A percentile compares a stretch with the other conserved stretches of the same genome.
These are phyloP conservation scores for Aspergillus pseudonomiae DNA, from an alignment of 2,329 filamentous ascomycete species.

Conservation along the genomic window DNA sequence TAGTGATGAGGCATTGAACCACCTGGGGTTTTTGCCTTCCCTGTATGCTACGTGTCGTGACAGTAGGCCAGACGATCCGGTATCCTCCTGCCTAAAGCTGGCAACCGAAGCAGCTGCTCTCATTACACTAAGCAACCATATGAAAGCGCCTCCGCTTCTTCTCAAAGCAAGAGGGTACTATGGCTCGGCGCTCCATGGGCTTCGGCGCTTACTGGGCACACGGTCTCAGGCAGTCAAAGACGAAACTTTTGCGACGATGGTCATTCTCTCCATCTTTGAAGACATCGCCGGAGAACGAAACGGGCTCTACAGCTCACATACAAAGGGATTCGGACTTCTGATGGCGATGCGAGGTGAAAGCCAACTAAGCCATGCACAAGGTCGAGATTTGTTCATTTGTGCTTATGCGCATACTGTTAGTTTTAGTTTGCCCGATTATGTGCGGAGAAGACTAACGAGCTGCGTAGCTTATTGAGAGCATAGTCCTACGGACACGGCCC, in stretches of 20 bases:
- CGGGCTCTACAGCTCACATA: conserved; percentile 40
- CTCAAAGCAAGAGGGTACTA: conserved; percentile 35
- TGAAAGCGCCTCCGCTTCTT: conserved; percentile 29
- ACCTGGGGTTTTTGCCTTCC: conserved; percentile 40
- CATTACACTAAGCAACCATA: conserved; percentile 36
- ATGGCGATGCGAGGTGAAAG: conserved; percentile 37
- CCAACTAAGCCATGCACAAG: conserved; percentile 33
- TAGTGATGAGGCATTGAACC: conserved; percentile 31
- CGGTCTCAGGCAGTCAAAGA: conserved; percentile 36
- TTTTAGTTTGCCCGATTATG: background rate
- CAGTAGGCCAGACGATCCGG: conserved; percentile 16
- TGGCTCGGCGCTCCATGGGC: conserved; percentile 34
- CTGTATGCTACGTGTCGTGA: conserved; percentile 37
- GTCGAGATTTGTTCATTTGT: conserved; percentile 41
- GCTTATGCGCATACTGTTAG: conserved; percentile 41
- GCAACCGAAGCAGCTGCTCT: conserved; percentile 41
- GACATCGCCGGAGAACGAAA: conserved; percentile 42
- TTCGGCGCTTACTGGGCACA: conserved; percentile 34
- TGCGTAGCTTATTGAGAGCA: conserved; percentile 37
- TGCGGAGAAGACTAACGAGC: conserved; percentile 7
- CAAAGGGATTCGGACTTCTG: conserved; percentile 38
- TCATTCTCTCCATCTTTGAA: conserved; percentile 42
- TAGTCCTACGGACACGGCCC: conserved; percentile 37
- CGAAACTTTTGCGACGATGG: conserved; percentile 42
- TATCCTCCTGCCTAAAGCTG: conserved; percentile 33